Percentiles rank a stretch among this genome's conserved stretches.
These are phyloP conservation scores for Drosera spatulata DNA, from an alignment of 179 eudicot species.

Conservation along the genomic window DNA sequence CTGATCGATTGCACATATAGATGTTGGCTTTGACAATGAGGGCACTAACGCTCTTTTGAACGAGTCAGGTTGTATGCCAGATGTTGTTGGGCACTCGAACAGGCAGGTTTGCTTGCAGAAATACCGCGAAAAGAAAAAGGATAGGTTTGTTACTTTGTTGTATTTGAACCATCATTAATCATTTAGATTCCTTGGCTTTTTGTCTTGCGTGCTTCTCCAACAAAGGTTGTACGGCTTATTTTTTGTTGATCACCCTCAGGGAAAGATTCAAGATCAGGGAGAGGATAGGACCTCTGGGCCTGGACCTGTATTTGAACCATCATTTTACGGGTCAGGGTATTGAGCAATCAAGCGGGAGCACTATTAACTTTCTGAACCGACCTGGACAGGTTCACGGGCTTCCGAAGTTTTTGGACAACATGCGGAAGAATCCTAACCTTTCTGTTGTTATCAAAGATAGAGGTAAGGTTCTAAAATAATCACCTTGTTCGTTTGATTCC, in stretches of 20 bases:
- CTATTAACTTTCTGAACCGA: conserved; percentile 37
- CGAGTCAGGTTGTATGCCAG: conserved; percentile 12
- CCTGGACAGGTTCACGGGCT: conserved; percentile 37
- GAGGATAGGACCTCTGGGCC: conserved; percentile 47
- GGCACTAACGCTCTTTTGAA: conserved; percentile 2
- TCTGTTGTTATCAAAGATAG: conserved; percentile 35
- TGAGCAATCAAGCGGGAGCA: conserved; percentile 31
- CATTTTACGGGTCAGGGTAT: conserved; percentile 30
- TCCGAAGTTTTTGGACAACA: conserved; percentile 29
- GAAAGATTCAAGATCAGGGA: conserved; percentile 88
- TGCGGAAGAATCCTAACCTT: conserved; percentile 27
- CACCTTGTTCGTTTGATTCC: too few species aligned
- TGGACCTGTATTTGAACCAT: conserved; percentile 59
- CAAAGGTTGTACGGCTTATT: background rate
- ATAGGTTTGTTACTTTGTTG: conserved; percentile 38
- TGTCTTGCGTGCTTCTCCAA: background rate
- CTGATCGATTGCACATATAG: background rate
- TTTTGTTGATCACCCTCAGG: conserved; percentile 11
- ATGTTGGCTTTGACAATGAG: conserved; percentile 5
- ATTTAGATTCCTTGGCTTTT: background rate
- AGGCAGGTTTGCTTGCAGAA: conserved; percentile 81
- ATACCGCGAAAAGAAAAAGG: conserved; percentile 83
- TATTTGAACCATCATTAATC: background rate
- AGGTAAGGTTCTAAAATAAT: conserved; percentile 17
- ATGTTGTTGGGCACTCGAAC: conserved; percentile 55